Base-by-base conservation (phyloP, 805 yeast species). In the Isabelozyma rhagii region DNA sequence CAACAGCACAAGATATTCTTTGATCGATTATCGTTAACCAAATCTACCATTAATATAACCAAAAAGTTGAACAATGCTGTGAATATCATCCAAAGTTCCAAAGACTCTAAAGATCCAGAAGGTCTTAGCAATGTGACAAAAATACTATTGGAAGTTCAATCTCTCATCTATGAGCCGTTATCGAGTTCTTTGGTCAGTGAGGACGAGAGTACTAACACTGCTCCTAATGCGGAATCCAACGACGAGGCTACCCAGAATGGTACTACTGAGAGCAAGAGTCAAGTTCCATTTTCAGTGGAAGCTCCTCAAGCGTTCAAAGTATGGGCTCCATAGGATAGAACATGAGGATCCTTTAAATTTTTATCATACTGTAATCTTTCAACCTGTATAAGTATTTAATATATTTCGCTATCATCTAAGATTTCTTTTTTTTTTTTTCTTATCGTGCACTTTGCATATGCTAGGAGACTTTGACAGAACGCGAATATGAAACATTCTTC, bases 1-100 rank as follows among this genome's bases (percentile, higher is more conserved):
- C 85, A 83, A 59, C 88, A 85, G 58, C 87, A 84, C 56, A 89
- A 84, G 53, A 61, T 84, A 6, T 80, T 85, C 54, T 63, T 85
- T 44, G 90, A 87, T 56, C 71, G 90, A 50, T 62, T 88, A 36
- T 77, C 87, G n/a, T 74, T 87, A 55, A 77, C 85, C 41, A 84
- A 82, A 59, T 74, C 82, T 14, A 79, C 89, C 1, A 68, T 76
- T 15, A 58, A 71, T 2, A 72, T 85, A 4, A 67, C 82, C 43
- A 62, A 72, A 39, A 85, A 80, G 57, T 62, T 83, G 43, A 63
- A 65, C 43, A 72, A 70, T 38, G 69, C 69, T 3, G 57, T 72
- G 39, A 47, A 53, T 6, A 47, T 49, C 15, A 36, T 60, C n/a
- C 57, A 55, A 39, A 47, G 48, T 8, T 46, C 47, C 10, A 41